Conservation (phyloP, 2,329 filamentous ascomycete genomes). For the Paecilomyces sp. region DNA sequence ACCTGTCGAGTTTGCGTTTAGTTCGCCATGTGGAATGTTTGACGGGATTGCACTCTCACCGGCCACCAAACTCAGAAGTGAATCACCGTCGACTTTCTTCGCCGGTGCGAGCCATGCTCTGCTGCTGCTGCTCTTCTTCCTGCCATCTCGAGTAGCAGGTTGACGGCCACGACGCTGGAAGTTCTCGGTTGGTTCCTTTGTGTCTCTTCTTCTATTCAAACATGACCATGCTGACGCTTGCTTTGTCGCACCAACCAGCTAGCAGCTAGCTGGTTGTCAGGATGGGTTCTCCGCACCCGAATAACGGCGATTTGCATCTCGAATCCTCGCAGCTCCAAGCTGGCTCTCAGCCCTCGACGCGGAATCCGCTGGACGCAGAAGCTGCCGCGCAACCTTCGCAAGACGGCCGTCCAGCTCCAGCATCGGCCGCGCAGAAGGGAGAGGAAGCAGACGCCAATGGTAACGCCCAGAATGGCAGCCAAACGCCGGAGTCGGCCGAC, state of each 20-base stretch:
- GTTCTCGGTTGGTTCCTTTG: neutral
- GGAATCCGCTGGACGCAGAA: neutral
- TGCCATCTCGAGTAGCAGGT: neutral
- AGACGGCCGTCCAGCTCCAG: neutral
- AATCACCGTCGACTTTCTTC: neutral
- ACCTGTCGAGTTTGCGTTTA: neutral
- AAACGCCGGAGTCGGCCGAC: conserved; percentile 3
- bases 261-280: neutral
- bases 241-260: neutral
- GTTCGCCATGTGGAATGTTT: neutral
- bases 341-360: neutral
- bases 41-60: neutral
- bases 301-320: neutral
- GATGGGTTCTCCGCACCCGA: neutral
- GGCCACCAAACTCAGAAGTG: neutral
- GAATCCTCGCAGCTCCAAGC: neutral
- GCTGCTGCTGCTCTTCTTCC: neutral
- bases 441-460: neutral
- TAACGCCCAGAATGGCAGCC: conserved; percentile 1
- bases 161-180: neutral
- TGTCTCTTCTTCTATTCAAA: neutral
- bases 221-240: neutral
- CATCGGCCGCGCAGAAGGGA: neutral
- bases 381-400: neutral
- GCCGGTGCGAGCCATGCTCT: neutral